Percentiles rank a stretch among this genome's conserved stretches.
These are phyloP conservation scores for Ephemerocybe angulata DNA, from an alignment of 768 basidiomycete species.

Conservation along the genomic window DNA sequence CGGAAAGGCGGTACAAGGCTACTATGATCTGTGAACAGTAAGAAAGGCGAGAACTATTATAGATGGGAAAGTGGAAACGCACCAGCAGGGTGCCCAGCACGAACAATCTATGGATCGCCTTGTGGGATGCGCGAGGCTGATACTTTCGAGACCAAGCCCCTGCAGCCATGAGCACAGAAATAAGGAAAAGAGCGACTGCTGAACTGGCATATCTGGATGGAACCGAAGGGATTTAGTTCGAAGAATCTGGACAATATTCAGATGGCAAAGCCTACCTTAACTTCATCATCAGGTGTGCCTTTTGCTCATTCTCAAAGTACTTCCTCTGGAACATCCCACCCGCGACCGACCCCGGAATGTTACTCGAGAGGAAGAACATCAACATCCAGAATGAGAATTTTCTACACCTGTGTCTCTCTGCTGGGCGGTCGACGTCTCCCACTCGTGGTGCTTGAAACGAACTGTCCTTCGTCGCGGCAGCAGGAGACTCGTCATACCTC, in stretches of 20 bases:
- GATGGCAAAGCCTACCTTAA: too few relatives aligned
- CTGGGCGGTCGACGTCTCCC: conserved; percentile 30
- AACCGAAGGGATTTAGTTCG: too few relatives aligned
- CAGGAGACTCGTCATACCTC: conserved; percentile 26
- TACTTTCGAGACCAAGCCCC: conserved; percentile 1
- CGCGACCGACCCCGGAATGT: conserved; percentile 28
- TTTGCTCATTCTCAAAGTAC: conserved; percentile 14
- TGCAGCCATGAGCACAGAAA: conserved; percentile 1
- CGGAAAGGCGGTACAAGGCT: conserved; percentile 36
- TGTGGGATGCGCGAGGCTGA: conserved; percentile 3
- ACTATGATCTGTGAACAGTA: conserved; percentile 24
- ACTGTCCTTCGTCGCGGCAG: conserved; percentile 22
- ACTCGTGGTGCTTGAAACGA: conserved; percentile 19
- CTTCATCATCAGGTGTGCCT: conserved; percentile 18
- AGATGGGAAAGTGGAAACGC: conserved; percentile 3
- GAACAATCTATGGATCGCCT: background rate
- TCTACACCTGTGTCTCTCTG: conserved; percentile 26
- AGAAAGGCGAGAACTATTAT: too few relatives aligned
- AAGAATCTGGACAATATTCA: too few relatives aligned
- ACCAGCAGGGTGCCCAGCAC: conserved; percentile 22
- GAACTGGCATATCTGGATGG: too few relatives aligned
- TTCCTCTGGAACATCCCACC: conserved; percentile 19
- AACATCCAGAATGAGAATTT: conserved; percentile 21
- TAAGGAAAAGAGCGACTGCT: conserved; percentile 14
- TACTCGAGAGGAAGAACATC: conserved; percentile 28